phyloP scores from a whole-genome alignment of 371 early-diverging fungal species.

The Coemansia sp. region DNA sequence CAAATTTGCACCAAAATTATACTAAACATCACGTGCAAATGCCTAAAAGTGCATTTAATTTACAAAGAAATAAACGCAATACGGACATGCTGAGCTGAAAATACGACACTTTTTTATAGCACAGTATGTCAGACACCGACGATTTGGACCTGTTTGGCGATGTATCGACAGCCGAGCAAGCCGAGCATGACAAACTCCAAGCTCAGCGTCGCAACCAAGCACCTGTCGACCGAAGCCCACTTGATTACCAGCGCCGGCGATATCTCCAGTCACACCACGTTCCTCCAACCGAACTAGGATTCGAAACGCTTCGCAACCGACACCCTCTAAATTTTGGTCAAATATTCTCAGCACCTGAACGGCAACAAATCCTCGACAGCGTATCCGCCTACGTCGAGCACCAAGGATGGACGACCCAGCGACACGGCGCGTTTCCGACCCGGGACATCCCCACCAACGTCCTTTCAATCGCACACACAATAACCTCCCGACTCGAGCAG shows the following conservation, averaged over 20 bases:
- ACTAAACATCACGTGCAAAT: background rate
- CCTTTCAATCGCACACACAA: conserved; percentile 24
- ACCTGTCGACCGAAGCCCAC: background rate
- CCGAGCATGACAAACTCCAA: conserved; percentile 13
- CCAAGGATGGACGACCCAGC: conserved; percentile 52
- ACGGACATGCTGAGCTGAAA: too few species aligned
- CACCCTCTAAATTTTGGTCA: conserved; percentile 36
- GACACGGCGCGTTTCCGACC: conserved; percentile 61
- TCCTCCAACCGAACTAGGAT: conserved; percentile 15
- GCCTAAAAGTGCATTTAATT: background rate
- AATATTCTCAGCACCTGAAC: conserved; percentile 44
- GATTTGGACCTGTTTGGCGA: conserved; percentile 55
- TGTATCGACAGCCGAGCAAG: conserved; percentile 44
- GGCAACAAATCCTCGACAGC: conserved; percentile 42
- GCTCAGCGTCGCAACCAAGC: background rate
- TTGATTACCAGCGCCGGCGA: conserved; percentile 39
- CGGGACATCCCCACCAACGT: conserved; percentile 55
- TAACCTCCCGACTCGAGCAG: conserved; percentile 37
- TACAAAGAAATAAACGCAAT: background rate
- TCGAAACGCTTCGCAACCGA: conserved; percentile 11
- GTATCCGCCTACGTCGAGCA: conserved; percentile 3
- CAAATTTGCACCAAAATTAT: background rate
- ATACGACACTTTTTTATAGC: background rate
- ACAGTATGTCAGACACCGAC: background rate
- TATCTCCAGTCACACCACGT: conserved; percentile 46